phyloP scores from a whole-genome alignment of 2,329 filamentous ascomycete genomes.

The Colletotrichum costaricense region DNA sequence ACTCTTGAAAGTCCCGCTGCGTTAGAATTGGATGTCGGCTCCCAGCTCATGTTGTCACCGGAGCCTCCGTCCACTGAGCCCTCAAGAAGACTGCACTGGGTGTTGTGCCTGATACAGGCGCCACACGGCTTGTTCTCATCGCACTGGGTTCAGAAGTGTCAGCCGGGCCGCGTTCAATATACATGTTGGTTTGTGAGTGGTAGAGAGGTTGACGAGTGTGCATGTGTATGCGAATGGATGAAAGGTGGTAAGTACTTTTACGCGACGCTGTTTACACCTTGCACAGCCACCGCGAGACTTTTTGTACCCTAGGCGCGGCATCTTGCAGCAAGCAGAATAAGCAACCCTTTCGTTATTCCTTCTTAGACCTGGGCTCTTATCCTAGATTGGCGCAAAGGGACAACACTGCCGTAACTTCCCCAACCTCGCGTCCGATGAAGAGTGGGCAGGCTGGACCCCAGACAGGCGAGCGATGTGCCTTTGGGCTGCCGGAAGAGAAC shows the following conservation, averaged over 20 bases:
- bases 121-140: constrained; percentile 51
- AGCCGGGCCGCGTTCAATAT: constrained; percentile 2
- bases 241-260: constrained; percentile 43
- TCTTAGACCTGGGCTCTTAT: neutral
- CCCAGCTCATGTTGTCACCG: constrained; percentile 15
- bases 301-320: constrained; percentile 47
- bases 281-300: constrained; percentile 49
- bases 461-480: neutral
- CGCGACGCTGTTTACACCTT: constrained; percentile 49
- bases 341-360: neutral
- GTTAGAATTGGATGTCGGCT: neutral
- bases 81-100: constrained; percentile 45
- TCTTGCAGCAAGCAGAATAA: constrained; percentile 14
- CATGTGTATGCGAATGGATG: neutral
- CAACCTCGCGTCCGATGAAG: neutral
- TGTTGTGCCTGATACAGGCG: constrained; percentile 49
- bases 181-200: neutral
- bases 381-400: neutral
- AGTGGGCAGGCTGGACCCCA: neutral
- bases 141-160: constrained; percentile 42
- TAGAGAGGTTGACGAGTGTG: neutral
- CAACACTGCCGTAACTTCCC: neutral
- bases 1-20: neutral
- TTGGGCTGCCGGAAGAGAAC: neutral
- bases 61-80: constrained; percentile 24